These are phyloP conservation scores for Phaeophleospora eucalypticola DNA, from an alignment of 2,329 filamentous ascomycete species.

Conservation along the genomic window DNA sequence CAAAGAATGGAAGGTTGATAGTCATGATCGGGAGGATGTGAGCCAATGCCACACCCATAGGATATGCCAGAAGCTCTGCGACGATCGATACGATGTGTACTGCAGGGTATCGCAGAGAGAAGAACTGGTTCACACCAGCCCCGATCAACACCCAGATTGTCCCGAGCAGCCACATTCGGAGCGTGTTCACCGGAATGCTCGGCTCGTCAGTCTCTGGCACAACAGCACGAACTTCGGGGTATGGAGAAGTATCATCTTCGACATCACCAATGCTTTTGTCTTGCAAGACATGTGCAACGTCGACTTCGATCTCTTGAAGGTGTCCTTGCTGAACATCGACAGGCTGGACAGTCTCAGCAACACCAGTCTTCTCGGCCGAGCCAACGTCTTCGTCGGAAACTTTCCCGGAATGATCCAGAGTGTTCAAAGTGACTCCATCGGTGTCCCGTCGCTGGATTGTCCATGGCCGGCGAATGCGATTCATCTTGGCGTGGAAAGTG, in stretches of 20 bases:
- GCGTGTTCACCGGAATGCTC: constrained; percentile 61
- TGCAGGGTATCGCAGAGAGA: constrained; percentile 84
- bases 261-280: constrained; percentile 41
- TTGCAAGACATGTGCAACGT: constrained; percentile 38
- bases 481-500: constrained; percentile 21
- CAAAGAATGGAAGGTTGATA: constrained; percentile 52
- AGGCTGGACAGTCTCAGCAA: constrained; percentile 12
- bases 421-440: constrained; percentile 26
- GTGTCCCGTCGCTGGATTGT: constrained; percentile 23
- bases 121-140: constrained; percentile 66
- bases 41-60: constrained; percentile 78
- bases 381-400: constrained; percentile 16
- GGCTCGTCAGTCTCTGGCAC: constrained; percentile 60
- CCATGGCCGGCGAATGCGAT: constrained; percentile 26
- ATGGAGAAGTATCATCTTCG: constrained; percentile 50
- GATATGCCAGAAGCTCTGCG: constrained; percentile 77
- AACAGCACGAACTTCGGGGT: constrained; percentile 58
- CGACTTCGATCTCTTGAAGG: constrained; percentile 33
- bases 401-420: constrained; percentile 17
- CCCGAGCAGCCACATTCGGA: constrained; percentile 46
- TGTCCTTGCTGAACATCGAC: constrained; percentile 24
- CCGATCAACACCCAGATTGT: constrained; percentile 44
- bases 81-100: constrained; percentile 87
- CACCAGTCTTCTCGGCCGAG: constrained; percentile 11
- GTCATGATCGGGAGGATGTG: constrained; percentile 55